Conservation (phyloP, 2,329 filamentous ascomycete species). For the Westerdykella sp. region DNA sequence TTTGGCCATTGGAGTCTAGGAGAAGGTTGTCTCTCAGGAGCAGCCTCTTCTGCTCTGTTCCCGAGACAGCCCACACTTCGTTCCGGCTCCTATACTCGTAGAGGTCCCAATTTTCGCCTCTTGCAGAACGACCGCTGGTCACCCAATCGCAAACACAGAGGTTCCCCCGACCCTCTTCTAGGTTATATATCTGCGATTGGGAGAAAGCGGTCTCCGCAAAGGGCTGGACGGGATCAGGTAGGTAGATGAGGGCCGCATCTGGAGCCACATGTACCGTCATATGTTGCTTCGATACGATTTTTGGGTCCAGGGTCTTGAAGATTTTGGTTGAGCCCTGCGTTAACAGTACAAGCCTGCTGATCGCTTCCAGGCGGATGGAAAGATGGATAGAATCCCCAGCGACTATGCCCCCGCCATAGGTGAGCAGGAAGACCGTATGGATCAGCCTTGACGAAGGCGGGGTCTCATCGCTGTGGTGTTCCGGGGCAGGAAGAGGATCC, state of each 20-base stretch:
- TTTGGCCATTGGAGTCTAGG: slow-evolving; percentile 51
- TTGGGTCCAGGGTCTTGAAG: slow-evolving; percentile 65
- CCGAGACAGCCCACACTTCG: slow-evolving; percentile 63
- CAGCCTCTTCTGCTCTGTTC: slow-evolving; percentile 48
- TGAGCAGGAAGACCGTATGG: slow-evolving; percentile 76
- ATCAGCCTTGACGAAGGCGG: slow-evolving; percentile 48
- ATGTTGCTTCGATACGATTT: slow-evolving; percentile 42
- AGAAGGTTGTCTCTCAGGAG: slow-evolving; percentile 81
- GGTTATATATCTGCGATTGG: slow-evolving; percentile 72
- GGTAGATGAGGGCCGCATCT: slow-evolving; percentile 52
- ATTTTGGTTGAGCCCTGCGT: slow-evolving; percentile 86
- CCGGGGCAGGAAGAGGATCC: slow-evolving; percentile 55
- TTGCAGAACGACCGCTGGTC: slow-evolving; percentile 74
- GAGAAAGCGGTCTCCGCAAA: slow-evolving; percentile 79
- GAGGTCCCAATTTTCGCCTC: slow-evolving; percentile 86
- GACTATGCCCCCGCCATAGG: slow-evolving; percentile 89
- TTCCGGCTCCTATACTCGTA: slow-evolving; percentile 74
- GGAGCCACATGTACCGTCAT: slow-evolving; percentile 45
- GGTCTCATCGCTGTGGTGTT: slow-evolving; percentile 3
- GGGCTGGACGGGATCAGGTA: slow-evolving; percentile 91
- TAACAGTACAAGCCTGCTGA: slow-evolving; percentile 57
- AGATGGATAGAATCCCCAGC: slow-evolving; percentile 78
- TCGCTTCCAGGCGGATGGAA: slow-evolving; percentile 56
- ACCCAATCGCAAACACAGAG: slow-evolving; percentile 93
- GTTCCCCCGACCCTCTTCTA: slow-evolving; percentile 45